Evolutionary conservation across 495 filamentous ascomycete genomes (phyloP).

Genomic region (Daldinia grandis): DNA sequence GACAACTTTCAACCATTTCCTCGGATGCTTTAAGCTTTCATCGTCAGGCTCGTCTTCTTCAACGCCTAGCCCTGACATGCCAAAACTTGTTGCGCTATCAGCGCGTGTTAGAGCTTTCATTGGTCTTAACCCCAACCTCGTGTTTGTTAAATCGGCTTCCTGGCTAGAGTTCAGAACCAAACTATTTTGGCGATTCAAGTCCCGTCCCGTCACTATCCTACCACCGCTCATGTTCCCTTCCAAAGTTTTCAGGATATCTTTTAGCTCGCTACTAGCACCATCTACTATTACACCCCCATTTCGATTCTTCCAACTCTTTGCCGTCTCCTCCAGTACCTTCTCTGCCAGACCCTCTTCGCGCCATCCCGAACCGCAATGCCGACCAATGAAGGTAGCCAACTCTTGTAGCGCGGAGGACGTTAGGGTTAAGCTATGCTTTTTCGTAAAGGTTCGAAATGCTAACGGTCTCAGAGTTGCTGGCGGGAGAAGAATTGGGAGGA

Average conservation of each 20-base stretch:
- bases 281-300: conserved; percentile 89
- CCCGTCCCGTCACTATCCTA: conserved; percentile 61
- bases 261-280: conserved; percentile 77
- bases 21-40: conserved; percentile 65
- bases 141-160: conserved; percentile 52
- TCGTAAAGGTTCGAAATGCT: conserved; percentile 95
- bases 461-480: conserved; percentile 86
- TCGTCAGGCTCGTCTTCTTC: conserved; percentile 70
- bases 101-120: conserved; percentile 52
- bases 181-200: conserved; percentile 67
- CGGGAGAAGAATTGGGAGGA: conserved; percentile 88
- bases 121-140: conserved; percentile 56
- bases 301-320: conserved; percentile 86
- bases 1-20: conserved; percentile 80
- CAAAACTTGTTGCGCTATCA: conserved; percentile 70
- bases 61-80: conserved; percentile 66
- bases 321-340: conserved; percentile 88
- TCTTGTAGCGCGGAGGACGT: conserved; percentile 86
- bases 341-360: conserved; percentile 93
- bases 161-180: conserved; percentile 54
- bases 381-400: conserved; percentile 87
- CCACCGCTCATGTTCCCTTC: conserved; percentile 88
- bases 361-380: conserved; percentile 95
- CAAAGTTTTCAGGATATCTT: conserved; percentile 79
- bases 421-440: conserved; percentile 95